phyloP scores from a whole-genome alignment of 2,329 filamentous ascomycete species.

The Trichoderma sp. region DNA sequence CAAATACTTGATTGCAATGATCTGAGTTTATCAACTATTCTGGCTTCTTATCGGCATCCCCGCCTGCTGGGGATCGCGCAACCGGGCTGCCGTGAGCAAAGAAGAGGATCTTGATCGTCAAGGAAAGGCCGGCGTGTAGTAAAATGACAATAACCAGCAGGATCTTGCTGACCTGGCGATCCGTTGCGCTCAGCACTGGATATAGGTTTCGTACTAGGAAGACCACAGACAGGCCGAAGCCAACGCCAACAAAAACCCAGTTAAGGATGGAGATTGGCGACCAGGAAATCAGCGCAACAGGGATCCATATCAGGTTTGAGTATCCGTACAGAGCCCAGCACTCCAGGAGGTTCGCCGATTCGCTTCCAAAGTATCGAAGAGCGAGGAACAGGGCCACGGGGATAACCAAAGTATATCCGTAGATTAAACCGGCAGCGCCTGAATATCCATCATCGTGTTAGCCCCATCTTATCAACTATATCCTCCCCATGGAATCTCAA shows the following conservation, averaged over 20 bases:
- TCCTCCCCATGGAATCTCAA: not conserved
- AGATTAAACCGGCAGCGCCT: conserved; percentile 87
- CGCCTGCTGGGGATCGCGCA: conserved; percentile 39
- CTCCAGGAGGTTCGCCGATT: conserved; percentile 88
- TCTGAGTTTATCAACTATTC: not conserved
- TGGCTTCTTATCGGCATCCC: conserved; percentile 24
- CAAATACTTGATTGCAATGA: not conserved
- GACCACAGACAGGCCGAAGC: conserved; percentile 76
- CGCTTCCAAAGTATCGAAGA: conserved; percentile 92
- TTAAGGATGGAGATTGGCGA: conserved; percentile 83
- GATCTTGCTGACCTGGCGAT: conserved; percentile 86
- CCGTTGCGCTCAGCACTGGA: conserved; percentile 88
- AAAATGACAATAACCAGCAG: conserved; percentile 79
- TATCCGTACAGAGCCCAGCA: conserved; percentile 97
- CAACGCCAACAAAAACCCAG: conserved; percentile 87
- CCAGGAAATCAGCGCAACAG: conserved; percentile 88
- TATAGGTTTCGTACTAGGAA: conserved; percentile 86
- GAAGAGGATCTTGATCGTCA: conserved; percentile 96
- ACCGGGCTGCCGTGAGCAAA: conserved; percentile 73
- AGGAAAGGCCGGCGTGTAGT: conserved; percentile 82
- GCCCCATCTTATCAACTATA: not conserved
- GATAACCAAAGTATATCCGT: conserved; percentile 89
- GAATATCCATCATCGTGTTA: conserved; percentile 13
- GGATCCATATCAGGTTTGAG: conserved; percentile 95
- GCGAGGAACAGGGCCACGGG: conserved; percentile 83